Base-by-base conservation (phyloP, 208 protist species). In the Crithidia brevicula region DNA sequence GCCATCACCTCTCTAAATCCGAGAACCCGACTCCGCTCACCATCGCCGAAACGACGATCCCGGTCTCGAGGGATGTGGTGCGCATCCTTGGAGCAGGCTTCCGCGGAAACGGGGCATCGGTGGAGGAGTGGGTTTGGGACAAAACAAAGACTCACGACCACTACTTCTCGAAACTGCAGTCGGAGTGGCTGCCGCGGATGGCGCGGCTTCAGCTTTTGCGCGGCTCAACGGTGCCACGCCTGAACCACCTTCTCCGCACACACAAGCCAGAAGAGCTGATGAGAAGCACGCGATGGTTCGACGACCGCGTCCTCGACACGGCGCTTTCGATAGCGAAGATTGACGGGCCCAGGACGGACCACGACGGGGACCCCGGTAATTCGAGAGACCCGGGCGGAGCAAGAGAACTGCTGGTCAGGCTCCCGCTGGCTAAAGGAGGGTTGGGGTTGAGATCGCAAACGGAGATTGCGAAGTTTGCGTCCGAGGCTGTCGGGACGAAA, bases 1-100 rank as follows among this genome's bases (percentile, higher is more conserved):
- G 52, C 65, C 36, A 60, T 31, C 42, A 64, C 42, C n/a, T 78
- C 15, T 47, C 66, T 4, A 43, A 40, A 13, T 7, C 15, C 10
- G 36, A 40, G 15, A 13, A 16, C 1, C 0, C 36, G 15, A 13
- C 0, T 0, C 10, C 36, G 36, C 15, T 40, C 8, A 40, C 10
- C 15, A 13, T 40, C 8, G 15, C 10, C 36, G 36, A 1, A 40
- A 40, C 10, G 15, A 7, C 36, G 36, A 40, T 40, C 15, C 36
- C 36, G 36, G 36, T 40, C 1, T 7, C 36, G 15, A 7, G 15
- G 36, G 36, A 13, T 1, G 36, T 40, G 36, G 36, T 40, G 36
- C 36, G 36, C 36, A 40, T 40, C 36, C 0, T 40, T 13, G 36
- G 36, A 16, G 36, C 36, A 13, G 36, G 36, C 15, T 40, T 40